Conservation (phyloP, 2,329 filamentous ascomycete genomes). For the Xylaria sp. region DNA sequence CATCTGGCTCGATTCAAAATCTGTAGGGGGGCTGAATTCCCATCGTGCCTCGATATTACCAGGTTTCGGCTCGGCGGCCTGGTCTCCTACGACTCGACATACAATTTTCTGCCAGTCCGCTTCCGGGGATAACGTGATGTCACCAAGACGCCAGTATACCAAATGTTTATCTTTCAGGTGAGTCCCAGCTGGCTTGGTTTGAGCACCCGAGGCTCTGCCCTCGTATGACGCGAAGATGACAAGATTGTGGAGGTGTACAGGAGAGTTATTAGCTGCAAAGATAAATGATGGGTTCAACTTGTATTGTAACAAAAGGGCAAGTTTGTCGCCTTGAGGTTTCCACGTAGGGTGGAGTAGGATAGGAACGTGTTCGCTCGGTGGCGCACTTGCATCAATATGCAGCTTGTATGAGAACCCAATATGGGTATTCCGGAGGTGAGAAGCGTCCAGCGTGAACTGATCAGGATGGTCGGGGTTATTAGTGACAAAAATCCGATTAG, state of each 20-base stretch:
- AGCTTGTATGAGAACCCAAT: conserved; percentile 95
- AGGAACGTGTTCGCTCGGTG: conserved; percentile 70
- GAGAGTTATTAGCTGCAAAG: conserved; percentile 53
- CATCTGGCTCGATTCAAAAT: conserved; percentile 38
- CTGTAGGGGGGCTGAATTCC: conserved; percentile 65
- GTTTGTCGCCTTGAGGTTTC: conserved; percentile 86
- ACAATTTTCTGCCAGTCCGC: conserved; percentile 79
- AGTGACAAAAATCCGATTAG: conserved; percentile 90
- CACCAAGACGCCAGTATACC: conserved; percentile 83
- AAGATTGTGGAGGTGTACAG: conserved; percentile 77
- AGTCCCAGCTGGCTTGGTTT: conserved; percentile 82
- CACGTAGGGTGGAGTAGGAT: conserved; percentile 79
- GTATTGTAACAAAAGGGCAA: conserved; percentile 88
- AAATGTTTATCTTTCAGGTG: conserved; percentile 81
- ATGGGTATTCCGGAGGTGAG: conserved; percentile 76
- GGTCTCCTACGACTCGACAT: conserved; percentile 80
- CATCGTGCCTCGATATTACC: conserved; percentile 86
- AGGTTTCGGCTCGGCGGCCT: conserved; percentile 74
- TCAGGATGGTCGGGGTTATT: conserved; percentile 75
- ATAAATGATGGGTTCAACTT: conserved; percentile 78
- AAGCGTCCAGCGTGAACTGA: conserved; percentile 81
- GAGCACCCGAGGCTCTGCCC: conserved; percentile 72
- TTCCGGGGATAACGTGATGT: conserved; percentile 73
- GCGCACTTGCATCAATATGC: conserved; percentile 69
- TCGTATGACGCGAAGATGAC: conserved; percentile 78